Base-by-base conservation (phyloP, 108 stramenopile genomes). In the Nitzschia sp. region DNA sequence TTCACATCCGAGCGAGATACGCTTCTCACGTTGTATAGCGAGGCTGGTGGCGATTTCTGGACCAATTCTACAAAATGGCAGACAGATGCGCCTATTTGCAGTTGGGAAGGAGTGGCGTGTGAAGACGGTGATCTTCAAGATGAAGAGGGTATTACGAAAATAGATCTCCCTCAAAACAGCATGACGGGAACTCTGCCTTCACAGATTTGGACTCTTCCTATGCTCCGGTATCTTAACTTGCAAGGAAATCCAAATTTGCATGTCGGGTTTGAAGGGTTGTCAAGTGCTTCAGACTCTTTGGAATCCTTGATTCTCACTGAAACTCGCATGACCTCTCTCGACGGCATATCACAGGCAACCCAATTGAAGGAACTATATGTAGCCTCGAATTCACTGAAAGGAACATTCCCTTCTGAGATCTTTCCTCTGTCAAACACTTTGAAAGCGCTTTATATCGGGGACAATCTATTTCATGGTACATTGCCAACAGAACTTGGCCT, bases 391-490 rank as follows among this genome's bases (percentile, higher is more conserved):
- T 64, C 63, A 1, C 42, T 86, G 1, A 72, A 71, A 8, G 61
- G 70, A 3, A 62, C 76, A 34, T 75, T 86, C 22, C 85, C 85
- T 15, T 62, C 67, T 11, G 82, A 83, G 48, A 53, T 86, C n/a
- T 79, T 86, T 24, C 53, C 74, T 37, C 73, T 86, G 24, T 52
- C 71, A 40, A 67, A 73, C 65, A 77, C 80, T 1, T 72, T 86
- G 15, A 72, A 84, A 52, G 52, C 58, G 20, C 58, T 86, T 7
- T 75, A 74, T 70, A 77, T 88, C 39, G 70, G 77, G 5, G 77
- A 76, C 71, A 88, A 88, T 72, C 76, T 78, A 10, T 85, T 88
- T 62, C 67, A 80, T 20, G 87, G 87, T 0, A 61, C 84, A 38
- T 53, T 88, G 40, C 83, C 82, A 40, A 69, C 75, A 7, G 57